Conservation (phyloP, 192 early-diverging fungal species). For the Coemansia sp. region DNA sequence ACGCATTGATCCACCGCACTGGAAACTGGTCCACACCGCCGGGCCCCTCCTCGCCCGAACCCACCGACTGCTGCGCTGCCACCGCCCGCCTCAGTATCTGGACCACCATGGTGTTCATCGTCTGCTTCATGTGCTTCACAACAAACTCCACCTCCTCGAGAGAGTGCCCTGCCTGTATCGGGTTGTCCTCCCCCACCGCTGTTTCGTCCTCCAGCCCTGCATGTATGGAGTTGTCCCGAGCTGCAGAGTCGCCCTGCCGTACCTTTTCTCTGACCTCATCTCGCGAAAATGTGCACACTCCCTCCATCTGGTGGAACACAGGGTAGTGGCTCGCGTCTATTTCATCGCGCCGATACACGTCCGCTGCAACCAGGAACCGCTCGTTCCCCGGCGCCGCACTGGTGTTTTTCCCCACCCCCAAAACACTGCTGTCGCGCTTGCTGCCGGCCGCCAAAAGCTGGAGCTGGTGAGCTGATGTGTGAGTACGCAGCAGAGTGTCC, state of each 20-base stretch:
- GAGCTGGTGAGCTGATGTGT: constrained; percentile 92
- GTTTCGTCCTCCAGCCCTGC: constrained; percentile 34
- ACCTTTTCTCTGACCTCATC: constrained; percentile 18
- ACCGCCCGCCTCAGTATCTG: constrained; percentile 56
- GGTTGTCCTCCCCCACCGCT: constrained; percentile 60
- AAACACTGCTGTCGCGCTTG: neutral
- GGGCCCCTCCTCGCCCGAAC: neutral
- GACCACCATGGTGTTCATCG: constrained; percentile 79
- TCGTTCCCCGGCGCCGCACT: constrained; percentile 33
- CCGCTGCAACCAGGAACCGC: constrained; percentile 87
- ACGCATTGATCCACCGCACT: constrained; percentile 91
- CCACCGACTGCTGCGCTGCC: constrained; percentile 14
- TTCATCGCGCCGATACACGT: constrained; percentile 95
- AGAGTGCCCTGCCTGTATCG: constrained; percentile 69
- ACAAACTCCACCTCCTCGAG: constrained; percentile 55
- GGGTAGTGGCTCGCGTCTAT: constrained; percentile 95
- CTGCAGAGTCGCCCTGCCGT: neutral
- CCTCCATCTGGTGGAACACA: constrained; percentile 98
- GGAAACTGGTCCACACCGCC: constrained; percentile 47
- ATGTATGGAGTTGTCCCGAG: neutral
- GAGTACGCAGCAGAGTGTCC: constrained; percentile 75
- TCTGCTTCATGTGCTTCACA: constrained; percentile 68
- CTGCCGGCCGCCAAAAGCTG: constrained; percentile 61
- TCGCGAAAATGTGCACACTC: constrained; percentile 59
- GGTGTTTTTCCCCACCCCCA: constrained; percentile 29